These are phyloP conservation scores for Lolium multiflorum DNA, from an alignment of 176 grass and related monocot genomes.

Conservation along the genomic window DNA sequence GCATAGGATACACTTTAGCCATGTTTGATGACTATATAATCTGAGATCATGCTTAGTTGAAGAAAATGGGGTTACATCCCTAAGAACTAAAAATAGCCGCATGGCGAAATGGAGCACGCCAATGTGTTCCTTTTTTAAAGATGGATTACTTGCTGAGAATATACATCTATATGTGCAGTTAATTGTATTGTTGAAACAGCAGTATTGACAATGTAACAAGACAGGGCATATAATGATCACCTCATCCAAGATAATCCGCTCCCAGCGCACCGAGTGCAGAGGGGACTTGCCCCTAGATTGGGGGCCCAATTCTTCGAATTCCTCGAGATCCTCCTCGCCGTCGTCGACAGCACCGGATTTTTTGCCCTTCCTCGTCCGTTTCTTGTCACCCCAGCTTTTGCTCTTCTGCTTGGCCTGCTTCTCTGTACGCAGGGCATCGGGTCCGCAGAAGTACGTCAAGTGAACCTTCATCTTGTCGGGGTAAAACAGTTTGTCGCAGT, in stretches of 20 bases:
- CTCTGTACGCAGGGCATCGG: slow-evolving; percentile 73
- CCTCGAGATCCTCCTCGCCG: slow-evolving; percentile 25
- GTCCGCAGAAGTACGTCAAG: slow-evolving; percentile 81
- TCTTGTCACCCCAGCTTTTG: slow-evolving; percentile 49
- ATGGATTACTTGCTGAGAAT: background rate
- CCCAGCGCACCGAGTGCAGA: slow-evolving; percentile 83
- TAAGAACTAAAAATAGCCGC: background rate
- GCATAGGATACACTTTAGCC: background rate
- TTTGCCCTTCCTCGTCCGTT: slow-evolving; percentile 29
- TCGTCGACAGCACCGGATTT: background rate
- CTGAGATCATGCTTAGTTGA: background rate
- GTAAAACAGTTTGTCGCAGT: slow-evolving; percentile 60
- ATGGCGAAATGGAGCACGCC: background rate
- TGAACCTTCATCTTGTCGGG: slow-evolving; percentile 53
- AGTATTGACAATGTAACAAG: slow-evolving; percentile 5
- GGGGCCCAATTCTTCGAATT: background rate
- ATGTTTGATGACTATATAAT: background rate
- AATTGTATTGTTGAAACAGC: background rate
- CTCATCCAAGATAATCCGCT: slow-evolving; percentile 95
- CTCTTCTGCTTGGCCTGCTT: slow-evolving; percentile 84
- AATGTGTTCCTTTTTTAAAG: background rate
- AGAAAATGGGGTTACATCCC: background rate
- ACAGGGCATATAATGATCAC: slow-evolving; percentile 50
- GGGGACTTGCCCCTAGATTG: slow-evolving; percentile 56
- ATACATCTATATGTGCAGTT: background rate